Percentiles rank a stretch among this genome's conserved stretches.
Conservation (phyloP, 768 basidiomycete species). For the Psilocybe sp. region DNA sequence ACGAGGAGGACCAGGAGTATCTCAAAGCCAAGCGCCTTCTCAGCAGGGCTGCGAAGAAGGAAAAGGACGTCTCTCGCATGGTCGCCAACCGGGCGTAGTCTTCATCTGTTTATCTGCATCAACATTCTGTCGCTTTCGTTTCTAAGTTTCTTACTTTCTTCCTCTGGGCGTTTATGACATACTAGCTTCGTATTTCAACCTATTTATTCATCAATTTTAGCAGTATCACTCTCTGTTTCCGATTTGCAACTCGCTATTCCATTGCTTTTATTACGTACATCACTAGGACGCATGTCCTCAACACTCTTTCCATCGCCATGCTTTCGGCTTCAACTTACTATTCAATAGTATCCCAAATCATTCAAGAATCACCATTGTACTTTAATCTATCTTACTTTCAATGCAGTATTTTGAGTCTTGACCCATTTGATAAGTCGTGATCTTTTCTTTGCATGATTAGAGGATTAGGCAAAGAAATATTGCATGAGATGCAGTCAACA, state of each 20-base stretch:
- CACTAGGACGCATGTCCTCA: too few species aligned
- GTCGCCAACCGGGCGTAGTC: conserved; percentile 10
- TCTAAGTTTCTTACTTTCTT: not conserved
- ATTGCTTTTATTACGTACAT: too few species aligned
- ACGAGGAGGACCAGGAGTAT: conserved; percentile 74
- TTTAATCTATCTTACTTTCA: too few species aligned
- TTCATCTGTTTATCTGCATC: conserved; percentile 1
- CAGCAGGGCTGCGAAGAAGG: conserved; percentile 39
- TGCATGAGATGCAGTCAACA: too few species aligned
- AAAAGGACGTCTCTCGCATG: conserved; percentile 23
- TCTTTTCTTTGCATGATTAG: too few species aligned
- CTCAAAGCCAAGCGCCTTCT: conserved; percentile 53
- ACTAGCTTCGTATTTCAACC: not conserved
- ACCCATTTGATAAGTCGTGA: too few species aligned
- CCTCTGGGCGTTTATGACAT: not conserved
- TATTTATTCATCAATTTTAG: not conserved
- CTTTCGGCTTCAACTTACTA: not conserved
- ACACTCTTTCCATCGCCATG: conserved; percentile 1
- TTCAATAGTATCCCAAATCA: too few species aligned
- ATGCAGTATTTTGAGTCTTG: too few species aligned
- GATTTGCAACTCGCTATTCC: not conserved
- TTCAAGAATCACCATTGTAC: too few species aligned
- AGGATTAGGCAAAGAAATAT: too few species aligned
- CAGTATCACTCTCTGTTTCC: not conserved
- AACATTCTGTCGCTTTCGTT: not conserved